These are phyloP conservation scores for Arabidopsis thaliana DNA, from an alignment of 345 rosid genomes.

Conservation along the genomic window TAIR10.1 NC_003070.9:20806001-20806500, in stretches of 20 bases:
- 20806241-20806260: slow-evolving; percentile 51
- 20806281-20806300: not conserved
- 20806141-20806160: slow-evolving; percentile 69
- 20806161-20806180: slow-evolving; percentile 61
- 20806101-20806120: not conserved
- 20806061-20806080: slow-evolving; percentile 19
- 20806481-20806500: slow-evolving; percentile 12
- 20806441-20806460: slow-evolving; percentile 86
- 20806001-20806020: slow-evolving; percentile 87
- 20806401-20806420: slow-evolving; percentile 67
- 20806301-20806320: not conserved
- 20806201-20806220: slow-evolving; percentile 63
- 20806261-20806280: not conserved
- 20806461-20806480: slow-evolving; percentile 67
- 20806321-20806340: slow-evolving; percentile 60
- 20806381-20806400: slow-evolving; percentile 69
- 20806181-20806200: slow-evolving; percentile 64
- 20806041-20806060: slow-evolving; percentile 26
- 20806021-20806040: slow-evolving; percentile 65
- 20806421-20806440: slow-evolving; percentile 80
- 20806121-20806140: slow-evolving; percentile 54
- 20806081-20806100: not conserved
- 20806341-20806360: slow-evolving; percentile 79
- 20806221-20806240: slow-evolving; percentile 61
- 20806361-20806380: slow-evolving; percentile 64